A percentile compares a stretch with the other conserved stretches of the same genome.
Evolutionary conservation across 1,139 yeast species (phyloP).

Genomic region (Saccharomycopsis hybrid): DNA sequence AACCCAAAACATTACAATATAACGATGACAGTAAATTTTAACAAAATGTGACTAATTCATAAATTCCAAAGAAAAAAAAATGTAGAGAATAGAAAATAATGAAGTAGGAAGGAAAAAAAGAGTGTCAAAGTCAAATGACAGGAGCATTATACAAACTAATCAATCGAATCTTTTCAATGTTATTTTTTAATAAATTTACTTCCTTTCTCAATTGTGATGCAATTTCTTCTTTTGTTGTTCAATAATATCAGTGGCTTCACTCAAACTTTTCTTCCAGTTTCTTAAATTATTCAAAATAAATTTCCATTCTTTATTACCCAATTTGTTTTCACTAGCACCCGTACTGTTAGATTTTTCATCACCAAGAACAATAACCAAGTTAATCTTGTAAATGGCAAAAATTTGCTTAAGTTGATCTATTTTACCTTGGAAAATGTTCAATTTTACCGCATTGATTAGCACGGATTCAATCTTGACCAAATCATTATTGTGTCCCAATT

Average conservation of each 20-base stretch:
- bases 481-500: constrained; percentile 14
- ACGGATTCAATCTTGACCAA: constrained; percentile 19
- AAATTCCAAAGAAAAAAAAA: too few species aligned
- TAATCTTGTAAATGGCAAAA: constrained; percentile 20
- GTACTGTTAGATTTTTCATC: constrained; percentile 5
- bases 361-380: constrained; percentile 16
- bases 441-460: constrained; percentile 19
- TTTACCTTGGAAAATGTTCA: constrained; percentile 19
- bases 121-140: too few species aligned
- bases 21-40: too few species aligned
- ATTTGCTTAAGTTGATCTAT: constrained; percentile 20
- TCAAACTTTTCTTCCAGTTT: constrained; percentile 19
- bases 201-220: too few species aligned
- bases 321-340: constrained; percentile 9
- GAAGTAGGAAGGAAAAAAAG: too few species aligned
- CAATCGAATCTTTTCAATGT: too few species aligned
- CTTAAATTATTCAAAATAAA: constrained; percentile 19
- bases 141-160: too few species aligned
- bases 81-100: too few species aligned
- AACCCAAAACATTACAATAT: too few species aligned
- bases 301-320: constrained; percentile 19
- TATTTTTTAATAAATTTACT: too few species aligned
- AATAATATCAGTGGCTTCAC: constrained; percentile 11
- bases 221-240: constrained; percentile 19
- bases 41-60: too few species aligned